A percentile compares a stretch with the other conserved stretches of the same genome.
Conservation (phyloP, 768 basidiomycete species). For the Suillus hirtellus region DNA sequence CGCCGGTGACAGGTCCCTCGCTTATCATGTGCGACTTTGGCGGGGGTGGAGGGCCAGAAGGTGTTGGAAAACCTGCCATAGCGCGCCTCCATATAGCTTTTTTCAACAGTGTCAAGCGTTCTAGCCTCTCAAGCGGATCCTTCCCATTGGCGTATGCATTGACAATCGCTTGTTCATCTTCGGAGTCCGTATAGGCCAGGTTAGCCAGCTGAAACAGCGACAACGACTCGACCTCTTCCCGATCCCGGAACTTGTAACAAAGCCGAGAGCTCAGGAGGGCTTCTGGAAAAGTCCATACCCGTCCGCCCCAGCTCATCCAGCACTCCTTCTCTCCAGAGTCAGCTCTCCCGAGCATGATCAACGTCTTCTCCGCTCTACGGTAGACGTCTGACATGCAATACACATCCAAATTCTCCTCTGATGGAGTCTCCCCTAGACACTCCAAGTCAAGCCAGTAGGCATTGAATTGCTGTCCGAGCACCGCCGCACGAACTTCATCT, state of each 20-base stretch:
- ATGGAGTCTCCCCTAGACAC: slow-evolving; percentile 14
- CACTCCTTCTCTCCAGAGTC: slow-evolving; percentile 6
- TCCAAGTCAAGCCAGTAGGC: slow-evolving; percentile 5
- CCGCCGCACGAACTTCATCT: slow-evolving; percentile 5
- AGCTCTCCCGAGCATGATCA: slow-evolving; percentile 15
- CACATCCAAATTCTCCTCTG: slow-evolving; percentile 19
- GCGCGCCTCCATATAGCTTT: slow-evolving; percentile 19
- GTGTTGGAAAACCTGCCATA: neutral
- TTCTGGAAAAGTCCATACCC: slow-evolving; percentile 16
- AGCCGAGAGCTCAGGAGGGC: slow-evolving; percentile 8
- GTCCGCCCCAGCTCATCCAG: slow-evolving; percentile 21
- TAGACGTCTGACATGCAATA: slow-evolving; percentile 23
- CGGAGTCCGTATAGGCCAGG: slow-evolving; percentile 14
- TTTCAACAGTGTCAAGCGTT: slow-evolving; percentile 19
- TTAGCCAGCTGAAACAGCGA: slow-evolving; percentile 14
- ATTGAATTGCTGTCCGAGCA: neutral
- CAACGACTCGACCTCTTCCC: neutral
- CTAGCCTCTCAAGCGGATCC: slow-evolving; percentile 18
- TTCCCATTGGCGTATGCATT: slow-evolving; percentile 8
- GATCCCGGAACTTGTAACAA: slow-evolving; percentile 11
- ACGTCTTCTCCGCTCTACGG: slow-evolving; percentile 14
- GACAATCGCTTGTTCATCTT: slow-evolving; percentile 18
- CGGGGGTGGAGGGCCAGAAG: no score
- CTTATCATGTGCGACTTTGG: neutral
- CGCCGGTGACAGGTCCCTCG: neutral